Evolutionary conservation across 495 filamentous ascomycete species (phyloP).

Genomic region (Achaetomiella virescens): DNA sequence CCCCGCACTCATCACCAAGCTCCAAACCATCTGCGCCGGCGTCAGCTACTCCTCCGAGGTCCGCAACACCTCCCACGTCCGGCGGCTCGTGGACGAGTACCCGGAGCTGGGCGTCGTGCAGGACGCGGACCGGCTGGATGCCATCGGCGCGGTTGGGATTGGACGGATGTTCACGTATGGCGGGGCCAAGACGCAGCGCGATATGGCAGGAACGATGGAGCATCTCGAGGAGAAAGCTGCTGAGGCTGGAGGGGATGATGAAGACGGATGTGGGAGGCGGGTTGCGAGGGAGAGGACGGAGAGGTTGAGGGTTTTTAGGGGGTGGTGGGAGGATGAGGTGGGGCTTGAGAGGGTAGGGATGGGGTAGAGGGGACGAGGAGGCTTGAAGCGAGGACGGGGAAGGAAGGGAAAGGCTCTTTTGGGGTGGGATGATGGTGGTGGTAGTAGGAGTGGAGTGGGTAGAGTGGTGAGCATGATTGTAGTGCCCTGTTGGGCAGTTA

Average conservation of each 20-base stretch:
- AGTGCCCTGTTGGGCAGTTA: too few species aligned
- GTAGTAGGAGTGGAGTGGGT: too few species aligned
- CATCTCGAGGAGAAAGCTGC: slow-evolving; percentile 80
- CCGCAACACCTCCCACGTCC: slow-evolving; percentile 49
- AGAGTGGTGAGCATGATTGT: too few species aligned
- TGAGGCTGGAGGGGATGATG: slow-evolving; percentile 70
- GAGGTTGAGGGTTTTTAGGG: slow-evolving; percentile 55
- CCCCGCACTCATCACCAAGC: slow-evolving; percentile 48
- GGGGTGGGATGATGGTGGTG: too few species aligned
- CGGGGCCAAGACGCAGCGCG: slow-evolving; percentile 50
- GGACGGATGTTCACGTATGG: slow-evolving; percentile 72
- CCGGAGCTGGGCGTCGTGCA: slow-evolving; percentile 80
- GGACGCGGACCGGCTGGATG: slow-evolving; percentile 86
- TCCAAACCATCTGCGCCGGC: slow-evolving; percentile 63
- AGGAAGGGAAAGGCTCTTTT: too few species aligned
- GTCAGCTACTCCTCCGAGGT: slow-evolving; percentile 76
- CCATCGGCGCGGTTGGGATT: slow-evolving; percentile 78
- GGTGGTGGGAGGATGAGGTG: slow-evolving; percentile 69
- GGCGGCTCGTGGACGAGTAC: slow-evolving; percentile 46
- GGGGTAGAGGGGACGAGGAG: neutral
- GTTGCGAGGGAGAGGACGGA: slow-evolving; percentile 61
- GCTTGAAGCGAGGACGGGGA: neutral
- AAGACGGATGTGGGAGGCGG: slow-evolving; percentile 63
- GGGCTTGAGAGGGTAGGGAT: slow-evolving; percentile 17
- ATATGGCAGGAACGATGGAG: slow-evolving; percentile 57